Conservation (phyloP, 2,329 filamentous ascomycete species). For the Polytolypa hystricis region DNA sequence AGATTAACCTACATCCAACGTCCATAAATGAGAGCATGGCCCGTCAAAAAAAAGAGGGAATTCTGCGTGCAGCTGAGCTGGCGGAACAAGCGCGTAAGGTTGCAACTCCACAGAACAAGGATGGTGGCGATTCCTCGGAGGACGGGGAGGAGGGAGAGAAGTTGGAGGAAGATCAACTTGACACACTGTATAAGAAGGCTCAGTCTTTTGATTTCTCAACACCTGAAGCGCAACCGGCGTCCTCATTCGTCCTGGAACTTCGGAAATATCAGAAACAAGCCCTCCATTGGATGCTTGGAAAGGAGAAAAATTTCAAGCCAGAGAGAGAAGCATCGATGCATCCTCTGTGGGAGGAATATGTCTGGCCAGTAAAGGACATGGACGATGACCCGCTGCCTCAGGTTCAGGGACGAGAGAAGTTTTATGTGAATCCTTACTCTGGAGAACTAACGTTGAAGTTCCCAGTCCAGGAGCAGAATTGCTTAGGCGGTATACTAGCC, state of each 20-base stretch:
- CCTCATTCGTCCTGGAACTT: conserved; percentile 70
- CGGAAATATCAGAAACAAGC: conserved; percentile 94
- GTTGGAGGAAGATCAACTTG: conserved; percentile 88
- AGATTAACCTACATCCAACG: conserved; percentile 71
- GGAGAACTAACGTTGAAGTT: conserved; percentile 88
- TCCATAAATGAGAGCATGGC: conserved; percentile 62
- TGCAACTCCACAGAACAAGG: conserved; percentile 26
- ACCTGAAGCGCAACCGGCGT: conserved; percentile 70
- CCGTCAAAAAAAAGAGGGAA: conserved; percentile 68
- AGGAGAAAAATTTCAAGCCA: conserved; percentile 69
- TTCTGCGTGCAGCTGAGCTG: conserved; percentile 78
- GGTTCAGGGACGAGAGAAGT: conserved; percentile 56
- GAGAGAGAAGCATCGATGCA: conserved; percentile 77
- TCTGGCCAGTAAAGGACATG: conserved; percentile 77
- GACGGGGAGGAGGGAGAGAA: conserved; percentile 78
- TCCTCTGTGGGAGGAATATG: conserved; percentile 92
- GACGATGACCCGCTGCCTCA: conserved; percentile 64
- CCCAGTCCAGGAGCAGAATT: conserved; percentile 87
- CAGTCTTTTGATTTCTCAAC: conserved; percentile 95
- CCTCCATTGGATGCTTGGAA: conserved; percentile 89
- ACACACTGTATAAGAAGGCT: conserved; percentile 86
- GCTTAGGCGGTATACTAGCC: conserved; percentile 81
- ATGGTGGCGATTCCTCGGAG: conserved; percentile 37
- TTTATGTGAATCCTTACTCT: conserved; percentile 96
- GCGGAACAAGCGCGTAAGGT: conserved; percentile 60